A percentile compares a stretch with the other conserved stretches of the same genome.
phyloP scores from a whole-genome alignment of 1,284 basidiomycete genomes.

The Rhodotorula sp. region DNA sequence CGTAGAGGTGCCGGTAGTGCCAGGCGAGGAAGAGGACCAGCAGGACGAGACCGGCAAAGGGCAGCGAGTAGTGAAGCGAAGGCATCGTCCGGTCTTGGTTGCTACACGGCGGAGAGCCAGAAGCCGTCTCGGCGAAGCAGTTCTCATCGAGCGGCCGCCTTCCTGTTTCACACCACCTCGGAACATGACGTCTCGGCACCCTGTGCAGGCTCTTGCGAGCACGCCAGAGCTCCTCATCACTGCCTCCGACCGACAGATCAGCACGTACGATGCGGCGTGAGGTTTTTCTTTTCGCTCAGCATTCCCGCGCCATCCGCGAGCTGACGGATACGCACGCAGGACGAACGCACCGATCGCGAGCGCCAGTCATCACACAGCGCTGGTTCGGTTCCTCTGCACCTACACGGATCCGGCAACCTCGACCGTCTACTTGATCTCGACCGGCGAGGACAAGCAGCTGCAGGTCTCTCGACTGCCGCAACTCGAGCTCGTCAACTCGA shows the following conservation, averaged over 20 bases:
- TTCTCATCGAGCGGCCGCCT: not conserved
- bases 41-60: slow-evolving; percentile 13
- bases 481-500: slow-evolving; percentile 48
- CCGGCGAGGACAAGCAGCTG: slow-evolving; percentile 74
- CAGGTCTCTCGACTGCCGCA: slow-evolving; percentile 64
- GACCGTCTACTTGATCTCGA: slow-evolving; percentile 61
- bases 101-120: not conserved
- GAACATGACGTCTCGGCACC: slow-evolving; percentile 5
- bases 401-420: slow-evolving; percentile 2
- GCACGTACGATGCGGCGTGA: slow-evolving; percentile 22
- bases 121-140: too few relatives aligned
- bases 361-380: slow-evolving; percentile 17
- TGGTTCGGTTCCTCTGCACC: slow-evolving; percentile 27
- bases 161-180: not conserved
- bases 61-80: slow-evolving; percentile 7
- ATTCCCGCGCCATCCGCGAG: not conserved
- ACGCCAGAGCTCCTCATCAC: slow-evolving; percentile 16
- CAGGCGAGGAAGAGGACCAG: slow-evolving; percentile 20
- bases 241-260: slow-evolving; percentile 4
- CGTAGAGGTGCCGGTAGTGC: slow-evolving; percentile 28
- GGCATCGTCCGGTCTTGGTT: not conserved
- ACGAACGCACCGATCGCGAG: slow-evolving; percentile 3
- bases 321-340: not conserved
- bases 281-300: not conserved
- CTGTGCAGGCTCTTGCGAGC: slow-evolving; percentile 16